These are phyloP conservation scores for Arthrobotrys sinensis DNA, from an alignment of 2,329 filamentous ascomycete genomes.

Conservation along the genomic window DNA sequence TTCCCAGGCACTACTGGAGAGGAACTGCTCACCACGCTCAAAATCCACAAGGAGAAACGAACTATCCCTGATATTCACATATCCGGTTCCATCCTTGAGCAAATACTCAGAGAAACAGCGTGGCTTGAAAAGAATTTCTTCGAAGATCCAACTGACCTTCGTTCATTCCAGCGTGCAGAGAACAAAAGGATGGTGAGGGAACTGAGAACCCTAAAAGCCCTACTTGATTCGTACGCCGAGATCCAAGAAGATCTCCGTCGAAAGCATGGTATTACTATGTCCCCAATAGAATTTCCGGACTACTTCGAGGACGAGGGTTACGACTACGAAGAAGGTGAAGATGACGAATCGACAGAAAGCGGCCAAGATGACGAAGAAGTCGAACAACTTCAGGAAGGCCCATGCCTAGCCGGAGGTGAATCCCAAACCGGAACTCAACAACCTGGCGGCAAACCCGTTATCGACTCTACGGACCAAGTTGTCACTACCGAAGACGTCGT, in stretches of 20 bases:
- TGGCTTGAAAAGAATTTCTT: neutral
- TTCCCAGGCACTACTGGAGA: neutral
- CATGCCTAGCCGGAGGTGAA: no score
- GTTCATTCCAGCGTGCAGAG: neutral
- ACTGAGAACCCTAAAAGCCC: neutral
- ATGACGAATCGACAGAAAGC: neutral
- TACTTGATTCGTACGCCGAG: conserved; percentile 3
- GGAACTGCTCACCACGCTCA: neutral
- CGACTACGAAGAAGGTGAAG: neutral
- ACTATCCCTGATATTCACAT: neutral
- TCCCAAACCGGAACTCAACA: no score
- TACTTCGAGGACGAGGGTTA: neutral
- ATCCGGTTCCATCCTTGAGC: neutral
- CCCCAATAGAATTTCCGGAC: neutral
- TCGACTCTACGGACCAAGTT: no score
- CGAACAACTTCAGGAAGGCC: neutral
- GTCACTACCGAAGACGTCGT: no score
- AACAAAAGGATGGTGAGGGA: neutral
- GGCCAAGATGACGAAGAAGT: neutral
- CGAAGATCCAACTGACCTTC: neutral
- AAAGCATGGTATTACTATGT: conserved; percentile 3
- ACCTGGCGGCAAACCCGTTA: no score
- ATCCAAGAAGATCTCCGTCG: neutral
- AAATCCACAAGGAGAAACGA: neutral
- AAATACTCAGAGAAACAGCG: neutral